phyloP scores from a whole-genome alignment of 495 filamentous ascomycete genomes.

The Hyaloscypha variabilis region DNA sequence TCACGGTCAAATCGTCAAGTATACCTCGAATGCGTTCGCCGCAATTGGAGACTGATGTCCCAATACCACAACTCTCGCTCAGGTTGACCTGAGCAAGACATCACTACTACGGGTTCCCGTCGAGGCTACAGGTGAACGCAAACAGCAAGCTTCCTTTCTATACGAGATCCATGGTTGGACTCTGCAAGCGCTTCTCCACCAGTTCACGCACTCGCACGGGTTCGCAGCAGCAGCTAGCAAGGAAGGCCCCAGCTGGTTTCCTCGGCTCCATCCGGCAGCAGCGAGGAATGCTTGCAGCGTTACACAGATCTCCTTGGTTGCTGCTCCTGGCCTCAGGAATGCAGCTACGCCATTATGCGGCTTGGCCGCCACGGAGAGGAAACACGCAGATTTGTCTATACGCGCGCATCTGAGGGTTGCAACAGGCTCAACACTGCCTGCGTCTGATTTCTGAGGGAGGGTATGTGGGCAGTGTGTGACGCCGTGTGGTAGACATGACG shows the following conservation, averaged over 20 bases:
- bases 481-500: slow-evolving; percentile 9
- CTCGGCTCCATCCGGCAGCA: slow-evolving; percentile 2
- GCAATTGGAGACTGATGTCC: background rate
- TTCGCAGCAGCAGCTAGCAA: slow-evolving; percentile 19
- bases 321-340: slow-evolving; percentile 23
- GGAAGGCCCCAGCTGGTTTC: slow-evolving; percentile 13
- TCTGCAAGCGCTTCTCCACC: slow-evolving; percentile 22
- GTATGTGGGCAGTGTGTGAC: background rate
- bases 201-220: slow-evolving; percentile 24
- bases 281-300: slow-evolving; percentile 27
- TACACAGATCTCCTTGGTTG: slow-evolving; percentile 9
- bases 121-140: slow-evolving; percentile 29
- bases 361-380: background rate
- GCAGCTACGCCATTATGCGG: slow-evolving; percentile 1
- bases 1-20: background rate
- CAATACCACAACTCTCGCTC: slow-evolving; percentile 12
- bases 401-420: background rate
- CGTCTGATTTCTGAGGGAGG: background rate
- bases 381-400: background rate
- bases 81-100: slow-evolving; percentile 16
- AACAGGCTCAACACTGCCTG: background rate
- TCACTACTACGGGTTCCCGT: slow-evolving; percentile 21
- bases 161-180: slow-evolving; percentile 8
- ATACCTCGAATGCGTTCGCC: background rate
- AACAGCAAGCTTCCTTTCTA: slow-evolving; percentile 21